Base-by-base conservation (phyloP, 148 eudicot genomes). In the Nepenthes mirabilis region DNA sequence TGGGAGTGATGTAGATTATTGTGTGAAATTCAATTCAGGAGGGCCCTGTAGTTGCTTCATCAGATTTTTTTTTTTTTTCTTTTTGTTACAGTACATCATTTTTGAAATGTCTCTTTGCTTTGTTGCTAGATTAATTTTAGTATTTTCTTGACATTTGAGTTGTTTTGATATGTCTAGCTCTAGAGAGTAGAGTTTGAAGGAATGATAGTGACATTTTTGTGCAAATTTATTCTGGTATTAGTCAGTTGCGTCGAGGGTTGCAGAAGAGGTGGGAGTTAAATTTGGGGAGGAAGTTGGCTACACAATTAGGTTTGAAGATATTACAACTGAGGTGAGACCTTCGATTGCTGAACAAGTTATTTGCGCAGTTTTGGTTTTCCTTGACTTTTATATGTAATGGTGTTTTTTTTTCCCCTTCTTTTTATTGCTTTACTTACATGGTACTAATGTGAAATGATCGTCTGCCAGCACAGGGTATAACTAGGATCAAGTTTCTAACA, bases 271-370 rank as follows among this genome's bases (percentile, higher is more conserved):
- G 86, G 91, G 84, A 72, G 95, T 81, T 68, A 89, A 79, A 69
- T 95, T 94, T 62, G 97, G 99, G n/a, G 91, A 94, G 65, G 95
- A 89, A 80, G 99, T 94, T 71, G 99, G 99, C 67, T 94, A 94
- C 70, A 82, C 93, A 62, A 94, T 94, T 68, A 82, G 97, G 72
- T 94, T 94, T 73, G 99, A 94, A 79, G 97, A 94, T 74, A 63
- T 89, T 37, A 80, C 97, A 40, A 67, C 82, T 55, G 55, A 59
- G 71, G 97, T 83, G 70, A 75, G 85, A 68, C 34, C 48, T 69
- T 11, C 9, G 11, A 2, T 60, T 59, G 8, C 36, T 12, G 48
- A 57, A 2, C 64, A 34, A 50, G 13, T 45, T 47, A 10, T 32
- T 5, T 61, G 57, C 34, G 37, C 23, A 23, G 23, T 23, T 23